Conservation (phyloP, 2,329 filamentous ascomycete species). For the Epichloe sp. region DNA sequence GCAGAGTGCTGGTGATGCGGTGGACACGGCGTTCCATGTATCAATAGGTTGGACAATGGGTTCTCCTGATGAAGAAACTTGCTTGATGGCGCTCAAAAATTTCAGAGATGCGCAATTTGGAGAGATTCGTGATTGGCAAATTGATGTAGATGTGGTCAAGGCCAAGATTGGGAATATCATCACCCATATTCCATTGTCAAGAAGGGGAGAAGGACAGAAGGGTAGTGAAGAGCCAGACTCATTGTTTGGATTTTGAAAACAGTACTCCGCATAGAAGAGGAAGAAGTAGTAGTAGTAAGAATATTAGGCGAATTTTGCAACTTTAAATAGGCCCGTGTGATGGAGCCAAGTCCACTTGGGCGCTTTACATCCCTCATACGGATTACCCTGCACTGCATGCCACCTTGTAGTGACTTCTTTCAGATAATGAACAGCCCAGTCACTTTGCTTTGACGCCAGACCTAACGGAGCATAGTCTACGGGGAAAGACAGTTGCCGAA, state of each 20-base stretch:
- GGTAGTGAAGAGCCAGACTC: neutral
- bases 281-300: too few species aligned
- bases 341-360: neutral
- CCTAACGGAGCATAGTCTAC: too few species aligned
- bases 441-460: too few species aligned
- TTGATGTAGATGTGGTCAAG: constrained; percentile 52
- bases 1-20: constrained; percentile 12
- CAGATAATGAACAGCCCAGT: too few species aligned
- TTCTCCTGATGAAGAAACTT: constrained; percentile 30
- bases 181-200: constrained; percentile 30
- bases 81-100: constrained; percentile 13
- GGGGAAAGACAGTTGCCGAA: too few species aligned
- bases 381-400: neutral
- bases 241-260: constrained; percentile 7
- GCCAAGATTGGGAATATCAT: constrained; percentile 64
- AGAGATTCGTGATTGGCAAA: constrained; percentile 26
- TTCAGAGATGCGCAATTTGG: constrained; percentile 14
- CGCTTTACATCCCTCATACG: neutral
- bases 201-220: neutral
- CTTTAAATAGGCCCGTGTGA: too few species aligned
- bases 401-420: neutral
- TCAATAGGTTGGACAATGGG: constrained; percentile 76
- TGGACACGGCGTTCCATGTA: constrained; percentile 56
- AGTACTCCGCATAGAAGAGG: too few species aligned
- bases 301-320: too few species aligned